These are phyloP conservation scores for Chloris gayana DNA, from an alignment of 176 grass and related monocot genomes.

Conservation along the genomic window DNA sequence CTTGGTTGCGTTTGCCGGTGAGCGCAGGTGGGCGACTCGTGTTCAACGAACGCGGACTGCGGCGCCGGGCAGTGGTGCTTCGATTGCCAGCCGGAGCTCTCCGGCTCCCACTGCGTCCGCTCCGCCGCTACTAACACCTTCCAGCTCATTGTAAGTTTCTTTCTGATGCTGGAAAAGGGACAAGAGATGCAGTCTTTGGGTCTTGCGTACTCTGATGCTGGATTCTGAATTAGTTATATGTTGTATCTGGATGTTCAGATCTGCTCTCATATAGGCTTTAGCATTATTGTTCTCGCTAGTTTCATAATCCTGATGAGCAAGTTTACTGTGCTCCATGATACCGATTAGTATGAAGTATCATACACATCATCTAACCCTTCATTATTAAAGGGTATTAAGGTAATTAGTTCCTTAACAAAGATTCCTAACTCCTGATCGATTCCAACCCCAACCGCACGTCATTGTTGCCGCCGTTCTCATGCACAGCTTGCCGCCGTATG, in stretches of 20 bases:
- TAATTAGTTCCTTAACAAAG: too few species aligned
- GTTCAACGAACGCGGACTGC: constrained; percentile 66
- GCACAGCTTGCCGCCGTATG: too few species aligned
- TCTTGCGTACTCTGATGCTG: background rate
- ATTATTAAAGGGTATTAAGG: too few species aligned
- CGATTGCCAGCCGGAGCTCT: constrained; percentile 61
- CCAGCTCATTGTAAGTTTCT: constrained; percentile 58
- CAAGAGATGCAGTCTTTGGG: too few species aligned
- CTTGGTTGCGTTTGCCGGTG: background rate
- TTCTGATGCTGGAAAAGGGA: background rate
- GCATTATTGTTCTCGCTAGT: background rate
- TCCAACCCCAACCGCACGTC: too few species aligned
- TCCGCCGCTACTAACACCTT: constrained; percentile 60
- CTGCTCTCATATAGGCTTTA: background rate
- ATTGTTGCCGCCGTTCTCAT: too few species aligned
- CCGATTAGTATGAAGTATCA: too few species aligned
- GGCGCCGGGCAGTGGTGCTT: constrained; percentile 87
- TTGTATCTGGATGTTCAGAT: background rate
- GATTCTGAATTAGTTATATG: background rate
- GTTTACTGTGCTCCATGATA: too few species aligned
- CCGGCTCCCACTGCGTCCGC: constrained; percentile 74
- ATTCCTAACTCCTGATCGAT: too few species aligned
- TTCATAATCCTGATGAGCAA: too few species aligned
- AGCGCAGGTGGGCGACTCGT: constrained; percentile 59
- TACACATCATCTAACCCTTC: too few species aligned